phyloP scores from a whole-genome alignment of 2,329 filamentous ascomycete genomes.

The Didymella keratinophila region DNA sequence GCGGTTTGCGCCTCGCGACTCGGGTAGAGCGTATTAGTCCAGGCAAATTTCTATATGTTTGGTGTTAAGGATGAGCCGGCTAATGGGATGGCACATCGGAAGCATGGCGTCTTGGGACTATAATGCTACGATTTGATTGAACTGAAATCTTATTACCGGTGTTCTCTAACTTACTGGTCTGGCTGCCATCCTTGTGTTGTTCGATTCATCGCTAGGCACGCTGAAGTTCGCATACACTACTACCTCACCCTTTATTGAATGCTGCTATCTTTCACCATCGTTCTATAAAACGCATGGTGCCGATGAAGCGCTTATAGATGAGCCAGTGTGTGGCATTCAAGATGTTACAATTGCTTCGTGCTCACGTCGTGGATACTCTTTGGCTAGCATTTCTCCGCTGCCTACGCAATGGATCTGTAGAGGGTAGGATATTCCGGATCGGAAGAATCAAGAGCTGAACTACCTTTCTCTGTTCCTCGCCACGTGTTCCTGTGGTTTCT shows the following conservation, averaged over 20 bases:
- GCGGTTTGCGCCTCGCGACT: conserved; percentile 7
- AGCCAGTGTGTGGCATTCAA: too few relatives aligned
- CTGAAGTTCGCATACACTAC: background rate
- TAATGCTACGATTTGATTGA: background rate
- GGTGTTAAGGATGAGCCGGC: background rate
- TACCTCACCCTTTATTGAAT: background rate
- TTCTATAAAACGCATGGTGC: background rate
- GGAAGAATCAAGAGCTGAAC: too few relatives aligned
- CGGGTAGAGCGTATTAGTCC: conserved; percentile 6
- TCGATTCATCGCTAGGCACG: background rate
- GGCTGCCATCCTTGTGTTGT: background rate
- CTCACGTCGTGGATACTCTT: too few relatives aligned
- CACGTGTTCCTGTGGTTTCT: too few relatives aligned
- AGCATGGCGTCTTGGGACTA: background rate
- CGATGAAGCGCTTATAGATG: too few relatives aligned
- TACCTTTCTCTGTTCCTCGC: too few relatives aligned
- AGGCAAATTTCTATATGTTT: background rate
- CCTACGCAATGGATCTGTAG: too few relatives aligned
- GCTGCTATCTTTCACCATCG: background rate
- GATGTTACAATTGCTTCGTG: too few relatives aligned
- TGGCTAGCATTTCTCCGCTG: too few relatives aligned
- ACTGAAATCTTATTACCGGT: background rate
- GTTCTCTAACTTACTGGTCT: background rate
- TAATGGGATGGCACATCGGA: background rate
- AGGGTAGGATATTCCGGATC: too few relatives aligned